Evolutionary conservation across 805 yeast genomes (phyloP), one percentile per base, ranked within the genome.

Genomic region (Candida nitratophila): DNA sequence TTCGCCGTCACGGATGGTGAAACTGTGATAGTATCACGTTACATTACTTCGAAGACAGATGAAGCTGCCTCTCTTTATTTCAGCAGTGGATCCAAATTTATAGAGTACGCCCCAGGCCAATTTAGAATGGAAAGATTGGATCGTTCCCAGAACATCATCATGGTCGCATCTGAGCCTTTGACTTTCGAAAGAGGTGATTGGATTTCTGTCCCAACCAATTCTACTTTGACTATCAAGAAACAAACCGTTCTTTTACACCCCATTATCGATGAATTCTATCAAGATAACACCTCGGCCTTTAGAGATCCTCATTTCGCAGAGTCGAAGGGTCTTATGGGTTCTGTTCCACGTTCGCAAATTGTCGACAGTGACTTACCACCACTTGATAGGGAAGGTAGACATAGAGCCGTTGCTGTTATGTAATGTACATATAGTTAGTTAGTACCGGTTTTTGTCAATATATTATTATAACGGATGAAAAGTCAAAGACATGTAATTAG

Each of bases 101-200:
- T 83, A 32, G 99, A 93, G 64, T 82, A 83, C 56, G 85, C 80
- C 49, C 96, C 95, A 2, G 96, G 96, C 19, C 85, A 88, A 56
- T 93, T 87, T 68, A 77, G 86, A 55, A 89, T 93, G 96, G 97
- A 93, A 63, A 74, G 99, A 44, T 70, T 86, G 47, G 95, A 90
- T 63, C 74, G 97, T 43, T 85, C 93, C 10, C 97, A 91, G 63
- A 91, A 88, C 62, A 91, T 93, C 16, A 83, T 91, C n/a, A 84
- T 93, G 82, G 52, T 93, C 41, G 96, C 99, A 1, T 84, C 95
- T 16, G 99, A 93, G 59, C 99, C 99, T 0, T 71, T 93, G 45
- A 93, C 99, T 0, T 93, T 93, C 62, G 98, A 93, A 66, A 70
- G 99, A 44, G 91, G 90, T 34, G 99, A 93, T 64, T 93, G 99